Evolutionary conservation across 2,329 filamentous ascomycete genomes (phyloP), one percentile per base, ranked within the genome.

Genomic region (Verticillium longisporum): DNA sequence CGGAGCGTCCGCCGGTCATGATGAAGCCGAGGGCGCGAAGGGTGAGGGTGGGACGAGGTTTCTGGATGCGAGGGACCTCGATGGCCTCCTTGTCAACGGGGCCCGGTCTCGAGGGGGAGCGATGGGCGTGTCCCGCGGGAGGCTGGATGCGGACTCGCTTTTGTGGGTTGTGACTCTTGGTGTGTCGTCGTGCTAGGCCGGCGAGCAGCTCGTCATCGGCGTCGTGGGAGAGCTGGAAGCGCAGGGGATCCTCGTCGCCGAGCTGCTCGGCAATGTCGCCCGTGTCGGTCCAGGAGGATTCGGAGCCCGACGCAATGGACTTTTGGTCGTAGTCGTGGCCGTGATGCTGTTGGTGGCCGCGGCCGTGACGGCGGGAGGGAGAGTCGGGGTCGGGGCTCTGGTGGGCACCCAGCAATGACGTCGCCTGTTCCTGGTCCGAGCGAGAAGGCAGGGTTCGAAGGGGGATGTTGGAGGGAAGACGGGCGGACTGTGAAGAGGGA

Each of bases 221-320:
- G 67, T 87, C 87, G 68, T 86, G 80, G 70, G 82, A 81, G 63
- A 94, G 81, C 69, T 85, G 88, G 68, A 87, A 84, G 68, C 85
- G 87, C 67, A 96, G 82, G 62, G 92, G 91, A 74, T 97, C 91
- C 76, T 94, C 87, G 80, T 90, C 88, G 70, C 86, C 90, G 68
- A 93, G 83, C 82, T 96, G 94, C 79, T 97, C 94, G 71, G 91
- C 92, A 70, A 98, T 86, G 77, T 98, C 95, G 71, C 92, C 94
- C 55, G 94, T 97, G 75, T 97, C 92, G 72, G 91, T 93, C 92
- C 92, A 97, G 69, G 90, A 86, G 62, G 88, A 91, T 65, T 80
- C 78, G 75, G 91, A 90, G 70, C 80, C 81, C 70, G 82, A 83
- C 70, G 77, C 76, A 67, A 73, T 75, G 68, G 72, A 75, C 41